Conservation (phyloP, 1,284 basidiomycete species). For the Sporisorium exsertum region DNA sequence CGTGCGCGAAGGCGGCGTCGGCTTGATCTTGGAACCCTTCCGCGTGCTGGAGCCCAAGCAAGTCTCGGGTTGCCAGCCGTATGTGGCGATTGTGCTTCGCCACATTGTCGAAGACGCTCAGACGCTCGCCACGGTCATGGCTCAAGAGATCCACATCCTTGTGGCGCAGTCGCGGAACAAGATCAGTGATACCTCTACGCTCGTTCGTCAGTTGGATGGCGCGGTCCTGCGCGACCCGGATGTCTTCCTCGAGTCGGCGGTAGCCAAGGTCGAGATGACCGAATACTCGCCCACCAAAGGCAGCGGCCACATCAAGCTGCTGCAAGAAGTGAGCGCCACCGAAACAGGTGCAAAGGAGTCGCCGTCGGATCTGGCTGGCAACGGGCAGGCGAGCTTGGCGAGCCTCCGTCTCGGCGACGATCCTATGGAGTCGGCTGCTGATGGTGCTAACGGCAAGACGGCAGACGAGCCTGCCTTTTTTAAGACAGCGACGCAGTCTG, state of each 20-base stretch:
- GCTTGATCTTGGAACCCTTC: slow-evolving; percentile 60
- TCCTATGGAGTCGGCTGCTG: slow-evolving; percentile 76
- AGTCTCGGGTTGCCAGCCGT: slow-evolving; percentile 77
- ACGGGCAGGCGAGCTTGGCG: slow-evolving; percentile 45
- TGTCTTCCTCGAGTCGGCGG: slow-evolving; percentile 78
- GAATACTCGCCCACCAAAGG: slow-evolving; percentile 56
- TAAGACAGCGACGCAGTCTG: slow-evolving; percentile 18
- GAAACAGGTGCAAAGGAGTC: slow-evolving; percentile 29
- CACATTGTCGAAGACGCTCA: slow-evolving; percentile 85
- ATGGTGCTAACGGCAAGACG: slow-evolving; percentile 47
- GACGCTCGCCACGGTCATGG: slow-evolving; percentile 80
- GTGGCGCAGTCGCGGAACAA: slow-evolving; percentile 67
- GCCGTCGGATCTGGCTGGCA: slow-evolving; percentile 47
- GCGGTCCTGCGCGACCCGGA: slow-evolving; percentile 84
- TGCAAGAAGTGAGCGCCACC: slow-evolving; percentile 18
- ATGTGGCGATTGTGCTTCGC: slow-evolving; percentile 86
- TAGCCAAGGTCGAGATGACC: slow-evolving; percentile 56
- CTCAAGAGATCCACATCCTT: slow-evolving; percentile 76
- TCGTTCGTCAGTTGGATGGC: slow-evolving; percentile 82
- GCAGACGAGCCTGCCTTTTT: slow-evolving; percentile 42
- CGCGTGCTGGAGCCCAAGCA: slow-evolving; percentile 40
- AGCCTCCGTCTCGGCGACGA: slow-evolving; percentile 71
- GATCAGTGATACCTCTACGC: slow-evolving; percentile 77
- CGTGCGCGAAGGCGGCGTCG: slow-evolving; percentile 50
- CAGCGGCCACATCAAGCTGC: slow-evolving; percentile 44